Evolutionary conservation across 2,329 filamentous ascomycete species (phyloP), one percentile per base, ranked within the genome.

Genomic region (Paecilomyces variotii): DNA sequence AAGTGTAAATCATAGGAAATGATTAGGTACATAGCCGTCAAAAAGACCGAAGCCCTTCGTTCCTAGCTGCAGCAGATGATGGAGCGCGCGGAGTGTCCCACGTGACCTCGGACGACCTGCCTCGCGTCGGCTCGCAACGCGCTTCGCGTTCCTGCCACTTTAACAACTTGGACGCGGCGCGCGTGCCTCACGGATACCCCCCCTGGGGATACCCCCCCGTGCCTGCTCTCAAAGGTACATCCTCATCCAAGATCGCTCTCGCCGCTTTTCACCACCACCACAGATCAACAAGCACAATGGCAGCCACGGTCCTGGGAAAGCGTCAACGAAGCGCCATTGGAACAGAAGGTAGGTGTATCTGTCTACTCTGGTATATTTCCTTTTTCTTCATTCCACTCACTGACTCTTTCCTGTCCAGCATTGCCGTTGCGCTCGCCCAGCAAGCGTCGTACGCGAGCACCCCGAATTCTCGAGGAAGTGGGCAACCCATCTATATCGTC

Each of bases 361-460:
- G 53, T 56, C 56, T 53, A 28, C 30, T 56, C 58, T 56, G 61
- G 57, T 61, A 56, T 59, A 19, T 9, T 58, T 58, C 50, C 50
- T 56, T 56, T 45, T 19, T 56, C 56, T 54, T 56, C 54, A 60
- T 63, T 53, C 27, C 50, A 28, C 50, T 14, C 14, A 58, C 63
- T 60, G 26, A 67, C 60, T 62, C 35, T 65, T 52, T 56, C 39
- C 57, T 57, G 58, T 57, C 59, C 64, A 67, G 63, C 63, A 35
- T 58, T 74, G n/a, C 68, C 72, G 53, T 62, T 72, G 53, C 73
- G 70, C 30, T 73, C 72, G 59, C 71, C 74, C 54, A 79, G 76
- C 67, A 82, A 80, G 72, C 77, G 76, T 63, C 76, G 77, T 63
- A 72, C 71, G 69, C 77, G 76, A 73, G 64, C 76, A 75, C 68